phyloP scores from a whole-genome alignment of 192 early-diverging fungal species.

The Linnemannia exigua region DNA sequence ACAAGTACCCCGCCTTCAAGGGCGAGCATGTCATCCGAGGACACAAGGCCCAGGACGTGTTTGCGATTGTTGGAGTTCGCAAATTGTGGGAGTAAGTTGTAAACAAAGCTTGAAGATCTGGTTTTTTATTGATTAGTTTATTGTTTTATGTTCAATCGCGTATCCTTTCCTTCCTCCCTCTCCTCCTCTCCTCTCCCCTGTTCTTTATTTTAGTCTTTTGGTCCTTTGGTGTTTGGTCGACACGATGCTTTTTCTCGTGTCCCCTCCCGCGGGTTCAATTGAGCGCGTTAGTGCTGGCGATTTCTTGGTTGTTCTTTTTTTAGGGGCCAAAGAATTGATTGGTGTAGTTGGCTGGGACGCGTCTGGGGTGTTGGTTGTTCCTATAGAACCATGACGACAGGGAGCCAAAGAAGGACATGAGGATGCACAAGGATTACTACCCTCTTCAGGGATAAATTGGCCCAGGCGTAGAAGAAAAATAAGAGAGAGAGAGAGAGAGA shows the following conservation, averaged over 20 bases:
- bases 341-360: background rate
- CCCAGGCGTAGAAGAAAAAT: background rate
- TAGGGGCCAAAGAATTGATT: background rate
- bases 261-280: background rate
- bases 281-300: background rate
- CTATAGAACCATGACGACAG: background rate
- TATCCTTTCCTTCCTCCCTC: background rate
- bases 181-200: background rate
- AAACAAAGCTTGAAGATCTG: background rate
- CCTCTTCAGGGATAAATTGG: background rate
- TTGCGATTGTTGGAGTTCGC: constrained; percentile 63
- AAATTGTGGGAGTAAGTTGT: constrained; percentile 67
- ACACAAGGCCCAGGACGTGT: constrained; percentile 63
- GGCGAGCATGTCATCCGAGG: constrained; percentile 64
- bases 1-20: constrained; percentile 68
- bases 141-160: background rate
- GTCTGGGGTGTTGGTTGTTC: background rate
- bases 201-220: background rate
- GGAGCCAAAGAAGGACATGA: background rate
- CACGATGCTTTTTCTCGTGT: background rate
- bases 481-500: background rate
- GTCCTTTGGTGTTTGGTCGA: background rate
- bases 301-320: background rate
- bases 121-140: background rate
- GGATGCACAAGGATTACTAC: background rate